Base-by-base conservation (phyloP, 75 land plant species). In the Ceratopteris richardii region DNA sequence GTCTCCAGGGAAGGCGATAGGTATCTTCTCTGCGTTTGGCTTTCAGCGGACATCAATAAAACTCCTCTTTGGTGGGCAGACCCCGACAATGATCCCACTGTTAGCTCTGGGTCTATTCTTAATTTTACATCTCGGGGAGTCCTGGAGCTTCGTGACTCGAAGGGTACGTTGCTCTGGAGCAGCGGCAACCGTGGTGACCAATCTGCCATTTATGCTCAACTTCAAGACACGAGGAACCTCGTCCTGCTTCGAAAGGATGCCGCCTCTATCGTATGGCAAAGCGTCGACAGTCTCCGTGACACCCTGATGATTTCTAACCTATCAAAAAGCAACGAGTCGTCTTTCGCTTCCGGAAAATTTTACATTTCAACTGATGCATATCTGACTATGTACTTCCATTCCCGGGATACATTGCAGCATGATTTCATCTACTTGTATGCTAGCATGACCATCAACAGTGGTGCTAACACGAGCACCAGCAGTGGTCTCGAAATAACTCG, bases 401-500 rank as follows among this genome's bases (percentile, higher is more conserved):
- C 51, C 7, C 9, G 14, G 9, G 51, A 48, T 48, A 5, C 11
- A 48, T 6, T 9, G 20, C 6, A 19, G 20, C 51, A 21, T 40
- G 42, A 48, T 48, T 48, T 48, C 20, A 48, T 48, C 51, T 48
- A 48, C 20, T 9, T 48, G 20, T 19, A 48, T 18, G 51, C 51
- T 13, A 11, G 20, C 51, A 48, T 48, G 19, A 48, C 14, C 4
- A 19, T 18, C 19, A 48, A 14, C 42, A 9, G 14, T 10, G 42
- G 14, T 40, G 9, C 14, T 14, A 10, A 10, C 42, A 14, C n/a
- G 19, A 48, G 20, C 4, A 19, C 20, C 19, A 48, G 21, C 42
- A 9, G 14, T 10, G 42, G 14, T 40, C 14, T 40, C 42, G 9
- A 10, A 18, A 9, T 6, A 48, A 5, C 14, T 48, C 51, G 20